Evolutionary conservation across 768 basidiomycete species (phyloP).

Genomic region (Suillus placidus): DNA sequence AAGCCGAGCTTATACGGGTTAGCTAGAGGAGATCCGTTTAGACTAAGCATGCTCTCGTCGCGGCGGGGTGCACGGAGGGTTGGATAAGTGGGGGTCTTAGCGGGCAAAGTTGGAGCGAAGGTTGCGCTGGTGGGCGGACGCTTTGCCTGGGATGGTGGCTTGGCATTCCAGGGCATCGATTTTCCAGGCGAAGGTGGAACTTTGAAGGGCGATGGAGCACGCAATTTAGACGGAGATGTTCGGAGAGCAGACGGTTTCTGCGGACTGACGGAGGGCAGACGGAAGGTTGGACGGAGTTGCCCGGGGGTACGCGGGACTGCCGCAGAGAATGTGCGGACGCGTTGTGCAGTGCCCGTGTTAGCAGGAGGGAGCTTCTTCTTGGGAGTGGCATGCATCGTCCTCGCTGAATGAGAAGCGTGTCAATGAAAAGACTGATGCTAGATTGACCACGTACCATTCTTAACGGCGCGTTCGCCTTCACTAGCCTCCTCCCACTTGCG

Average conservation of each 20-base stretch:
- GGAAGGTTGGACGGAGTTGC: slow-evolving; percentile 28
- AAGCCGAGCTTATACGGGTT: slow-evolving; percentile 75
- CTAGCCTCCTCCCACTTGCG: slow-evolving; percentile 66
- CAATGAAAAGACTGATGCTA: not conserved
- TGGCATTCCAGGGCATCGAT: slow-evolving; percentile 14
- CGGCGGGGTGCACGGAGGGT: slow-evolving; percentile 66
- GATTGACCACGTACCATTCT: slow-evolving; percentile 54
- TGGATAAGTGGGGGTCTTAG: slow-evolving; percentile 43
- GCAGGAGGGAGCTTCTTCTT: slow-evolving; percentile 54
- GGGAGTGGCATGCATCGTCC: slow-evolving; percentile 50
- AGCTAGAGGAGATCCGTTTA: slow-evolving; percentile 81
- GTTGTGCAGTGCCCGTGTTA: slow-evolving; percentile 56
- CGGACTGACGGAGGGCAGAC: slow-evolving; percentile 38
- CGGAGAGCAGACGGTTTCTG: slow-evolving; percentile 34
- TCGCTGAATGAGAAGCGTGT: slow-evolving; percentile 38
- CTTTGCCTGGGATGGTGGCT: slow-evolving; percentile 22
- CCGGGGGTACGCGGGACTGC: not conserved
- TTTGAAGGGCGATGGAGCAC: slow-evolving; percentile 59
- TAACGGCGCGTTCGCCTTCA: slow-evolving; percentile 50
- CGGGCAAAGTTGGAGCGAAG: slow-evolving; percentile 68
- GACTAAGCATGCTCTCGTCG: slow-evolving; percentile 78
- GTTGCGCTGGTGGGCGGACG: slow-evolving; percentile 61
- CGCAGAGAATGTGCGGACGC: slow-evolving; percentile 42
- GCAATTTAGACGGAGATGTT: slow-evolving; percentile 32
- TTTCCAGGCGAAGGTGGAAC: slow-evolving; percentile 32